Conservation (phyloP, 495 filamentous ascomycete genomes). For the Penicillium cosmopolitanum region DNA sequence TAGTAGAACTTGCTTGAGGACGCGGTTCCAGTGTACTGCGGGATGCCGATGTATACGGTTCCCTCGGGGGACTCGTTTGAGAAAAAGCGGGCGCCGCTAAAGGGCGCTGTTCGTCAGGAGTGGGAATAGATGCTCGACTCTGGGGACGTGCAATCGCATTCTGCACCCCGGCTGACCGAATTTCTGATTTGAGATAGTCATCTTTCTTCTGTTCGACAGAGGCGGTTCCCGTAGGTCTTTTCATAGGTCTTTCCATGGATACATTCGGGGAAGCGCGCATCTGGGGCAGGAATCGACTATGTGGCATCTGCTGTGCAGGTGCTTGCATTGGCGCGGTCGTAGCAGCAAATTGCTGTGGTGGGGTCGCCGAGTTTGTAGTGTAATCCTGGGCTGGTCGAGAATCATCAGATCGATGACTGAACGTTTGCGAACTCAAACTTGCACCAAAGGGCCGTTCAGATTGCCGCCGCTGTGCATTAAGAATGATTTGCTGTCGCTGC, state of each 20-base stretch:
- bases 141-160: too few relatives aligned
- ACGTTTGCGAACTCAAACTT: not conserved
- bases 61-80: not conserved
- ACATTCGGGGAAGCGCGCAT: not conserved
- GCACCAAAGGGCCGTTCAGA: conserved; percentile 1
- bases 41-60: not conserved
- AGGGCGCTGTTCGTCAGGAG: not conserved
- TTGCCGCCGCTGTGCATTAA: conserved; percentile 6
- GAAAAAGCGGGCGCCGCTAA: not conserved
- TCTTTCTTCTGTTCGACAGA: too few relatives aligned
- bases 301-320: not conserved
- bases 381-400: not conserved
- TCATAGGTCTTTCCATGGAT: not conserved
- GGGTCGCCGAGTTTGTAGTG: not conserved
- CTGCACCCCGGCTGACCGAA: too few relatives aligned
- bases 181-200: too few relatives aligned
- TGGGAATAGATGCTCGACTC: not conserved
- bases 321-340: not conserved
- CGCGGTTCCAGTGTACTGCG: not conserved
- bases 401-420: not conserved
- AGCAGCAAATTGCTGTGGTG: not conserved
- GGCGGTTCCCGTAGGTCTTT: not conserved
- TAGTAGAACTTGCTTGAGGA: not conserved
- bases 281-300: not conserved
- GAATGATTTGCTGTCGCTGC: too few relatives aligned